A percentile compares a stretch with the other conserved stretches of the same genome.
Evolutionary conservation across 805 yeast genomes (phyloP).

Genomic region (Pichia cabralensis): DNA sequence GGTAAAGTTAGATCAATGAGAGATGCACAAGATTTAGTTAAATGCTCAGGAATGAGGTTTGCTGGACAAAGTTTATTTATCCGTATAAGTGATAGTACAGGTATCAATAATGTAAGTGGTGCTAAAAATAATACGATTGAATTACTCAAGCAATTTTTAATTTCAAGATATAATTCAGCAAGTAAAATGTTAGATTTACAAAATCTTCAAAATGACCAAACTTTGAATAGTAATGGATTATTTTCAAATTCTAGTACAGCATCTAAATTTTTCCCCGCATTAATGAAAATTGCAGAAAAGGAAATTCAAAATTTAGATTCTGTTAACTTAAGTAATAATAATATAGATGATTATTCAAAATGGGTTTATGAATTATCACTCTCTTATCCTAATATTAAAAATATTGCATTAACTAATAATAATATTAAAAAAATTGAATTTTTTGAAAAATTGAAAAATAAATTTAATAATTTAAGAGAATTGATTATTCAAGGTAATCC

Average conservation of each 20-base stretch:
- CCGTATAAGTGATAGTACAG: constrained; percentile 24
- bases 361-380: constrained; percentile 55
- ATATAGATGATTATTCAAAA: constrained; percentile 47
- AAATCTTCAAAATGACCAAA: constrained; percentile 52
- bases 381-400: constrained; percentile 65
- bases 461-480: constrained; percentile 65
- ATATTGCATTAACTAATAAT: constrained; percentile 75
- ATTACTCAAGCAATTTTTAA: constrained; percentile 50
- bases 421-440: constrained; percentile 46
- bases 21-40: constrained; percentile 50
- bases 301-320: constrained; percentile 48
- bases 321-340: constrained; percentile 60
- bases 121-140: constrained; percentile 37
- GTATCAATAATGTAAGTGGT: constrained; percentile 16
- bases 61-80: constrained; percentile 64
- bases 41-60: constrained; percentile 70
- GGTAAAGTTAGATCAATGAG: constrained; percentile 45
- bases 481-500: constrained; percentile 76
- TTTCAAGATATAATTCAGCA: constrained; percentile 56
- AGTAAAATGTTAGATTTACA: constrained; percentile 61
- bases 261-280: constrained; percentile 81
- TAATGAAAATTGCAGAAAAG: constrained; percentile 69
- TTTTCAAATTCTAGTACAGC: constrained; percentile 35
- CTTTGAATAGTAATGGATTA: constrained; percentile 49
- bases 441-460: constrained; percentile 69